Percentiles rank a stretch among this genome's conserved stretches.
These are phyloP conservation scores for Nannizziopsis arthrosporioides DNA, from an alignment of 2,329 filamentous ascomycete genomes.

Conservation along the genomic window DNA sequence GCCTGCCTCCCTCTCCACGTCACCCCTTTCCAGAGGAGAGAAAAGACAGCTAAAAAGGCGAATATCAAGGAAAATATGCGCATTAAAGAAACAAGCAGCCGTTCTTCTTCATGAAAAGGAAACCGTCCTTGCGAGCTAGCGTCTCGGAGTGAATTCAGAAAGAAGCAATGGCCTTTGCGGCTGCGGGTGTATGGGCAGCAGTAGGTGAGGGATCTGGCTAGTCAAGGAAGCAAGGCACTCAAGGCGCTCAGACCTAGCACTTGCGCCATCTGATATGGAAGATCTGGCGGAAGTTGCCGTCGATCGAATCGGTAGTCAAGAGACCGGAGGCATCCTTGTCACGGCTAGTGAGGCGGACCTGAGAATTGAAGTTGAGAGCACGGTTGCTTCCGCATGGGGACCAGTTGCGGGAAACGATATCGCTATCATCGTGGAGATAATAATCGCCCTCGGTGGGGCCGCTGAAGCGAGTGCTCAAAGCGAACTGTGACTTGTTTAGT, in stretches of 20 bases:
- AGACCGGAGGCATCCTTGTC: slow-evolving; percentile 27
- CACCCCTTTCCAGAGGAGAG: not conserved
- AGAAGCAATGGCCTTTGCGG: no score
- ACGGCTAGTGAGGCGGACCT: slow-evolving; percentile 33
- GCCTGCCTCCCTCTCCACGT: slow-evolving; percentile 4
- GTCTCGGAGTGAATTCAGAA: not conserved
- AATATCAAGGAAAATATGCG: slow-evolving; percentile 4
- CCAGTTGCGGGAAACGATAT: slow-evolving; percentile 39
- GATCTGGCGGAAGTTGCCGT: slow-evolving; percentile 36
- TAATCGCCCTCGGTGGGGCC: slow-evolving; percentile 36
- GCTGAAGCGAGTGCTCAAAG: slow-evolving; percentile 26
- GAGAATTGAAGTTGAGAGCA: slow-evolving; percentile 44
- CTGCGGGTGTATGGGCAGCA: no score
- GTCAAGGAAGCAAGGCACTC: not conserved
- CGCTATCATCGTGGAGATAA: slow-evolving; percentile 36
- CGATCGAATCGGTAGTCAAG: slow-evolving; percentile 39
- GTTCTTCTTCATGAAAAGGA: not conserved
- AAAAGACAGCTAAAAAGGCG: not conserved
- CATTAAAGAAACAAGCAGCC: slow-evolving; percentile 1
- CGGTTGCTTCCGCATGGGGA: slow-evolving; percentile 41
- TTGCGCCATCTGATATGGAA: slow-evolving; percentile 35
- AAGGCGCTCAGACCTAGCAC: slow-evolving; percentile 19
- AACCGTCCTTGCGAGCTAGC: not conserved
- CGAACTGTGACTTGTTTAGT: slow-evolving; percentile 3
- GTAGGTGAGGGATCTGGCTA: not conserved